Base-by-base conservation (phyloP, 1,139 yeast genomes). In the Schwanniomyces etchellsii region DNA sequence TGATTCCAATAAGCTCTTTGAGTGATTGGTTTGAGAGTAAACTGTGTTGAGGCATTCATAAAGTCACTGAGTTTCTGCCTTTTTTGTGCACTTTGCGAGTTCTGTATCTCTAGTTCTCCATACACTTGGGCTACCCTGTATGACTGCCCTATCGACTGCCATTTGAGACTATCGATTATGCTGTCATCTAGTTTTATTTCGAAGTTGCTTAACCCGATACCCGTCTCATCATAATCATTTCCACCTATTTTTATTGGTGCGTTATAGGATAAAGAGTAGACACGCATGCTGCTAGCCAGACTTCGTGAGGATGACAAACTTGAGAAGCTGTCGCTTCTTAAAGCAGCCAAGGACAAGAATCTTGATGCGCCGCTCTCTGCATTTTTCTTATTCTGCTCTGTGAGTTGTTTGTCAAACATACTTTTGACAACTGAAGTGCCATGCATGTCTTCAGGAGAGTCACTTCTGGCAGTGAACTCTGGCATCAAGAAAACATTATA, bases 131-230 rank as follows among this genome's bases (percentile, higher is more conserved):
- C 91, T 23, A 91, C 80, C 13, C 82, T 70, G 49, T 81, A 84
- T 24, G 85, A 85, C 24, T 86, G 89, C 26, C 84, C 78, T 36
- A 83, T 78, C 38, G 72, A 73, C 50, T 89, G 96, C 98, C 98
- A 91, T 35, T 73, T 70, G 35, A 91, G 63, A 15, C 66, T 57
- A 16, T 66, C 63, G n/a, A 77, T 74, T 28, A 91, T 58, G 7
- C 68, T 67, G 14, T 81, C 82, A 38, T 86, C 89, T 26, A 91
- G 60, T 33, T 78, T 65, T 20, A 89, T 73, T 45, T 82, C 88
- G 37, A 80, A 80, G 16, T 89, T 77, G 38, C 78, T 79, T 18
- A 79, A 60, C 6, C 63, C 60, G 15, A 56, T 43, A 3, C 57
- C 53, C 10, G 50, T 51, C 7, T 50, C 40, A 29, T 50, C 53